Evolutionary conservation across 495 filamentous ascomycete species (phyloP).

Genomic region (Penicillium canescens): DNA sequence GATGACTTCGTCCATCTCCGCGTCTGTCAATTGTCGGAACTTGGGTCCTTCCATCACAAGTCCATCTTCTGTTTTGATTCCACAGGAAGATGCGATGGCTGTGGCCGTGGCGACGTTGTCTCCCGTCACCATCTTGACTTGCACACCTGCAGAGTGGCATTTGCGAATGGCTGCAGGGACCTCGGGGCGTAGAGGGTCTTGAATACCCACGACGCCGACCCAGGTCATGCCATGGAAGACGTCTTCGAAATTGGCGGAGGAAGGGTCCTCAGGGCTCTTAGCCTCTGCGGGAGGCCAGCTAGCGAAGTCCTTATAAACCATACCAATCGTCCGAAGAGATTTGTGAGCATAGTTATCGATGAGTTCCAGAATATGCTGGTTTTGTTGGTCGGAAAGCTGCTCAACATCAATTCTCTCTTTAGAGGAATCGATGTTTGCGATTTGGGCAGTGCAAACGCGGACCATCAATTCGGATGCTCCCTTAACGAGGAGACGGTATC

Average conservation of each 20-base stretch:
- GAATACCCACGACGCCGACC: constrained; percentile 64
- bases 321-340: constrained; percentile 64
- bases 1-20: constrained; percentile 69
- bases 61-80: constrained; percentile 73
- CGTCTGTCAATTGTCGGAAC: constrained; percentile 74
- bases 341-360: constrained; percentile 58
- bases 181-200: constrained; percentile 69
- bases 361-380: constrained; percentile 29
- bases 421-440: constrained; percentile 22
- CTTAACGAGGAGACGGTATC: constrained; percentile 66
- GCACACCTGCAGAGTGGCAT: constrained; percentile 76
- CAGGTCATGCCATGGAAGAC: constrained; percentile 61
- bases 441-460: constrained; percentile 44
- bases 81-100: constrained; percentile 81
- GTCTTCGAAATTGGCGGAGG: constrained; percentile 55
- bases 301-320: constrained; percentile 63
- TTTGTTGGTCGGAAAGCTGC: constrained; percentile 32
- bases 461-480: constrained; percentile 69
- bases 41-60: constrained; percentile 81
- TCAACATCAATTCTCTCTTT: constrained; percentile 37
- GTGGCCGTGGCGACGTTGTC: constrained; percentile 82
- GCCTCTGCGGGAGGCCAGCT: constrained; percentile 58
- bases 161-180: constrained; percentile 72
- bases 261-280: constrained; percentile 45
- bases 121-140: constrained; percentile 87